phyloP scores from a whole-genome alignment of 106 monocot genomes.

The Gastrodia elata region DNA sequence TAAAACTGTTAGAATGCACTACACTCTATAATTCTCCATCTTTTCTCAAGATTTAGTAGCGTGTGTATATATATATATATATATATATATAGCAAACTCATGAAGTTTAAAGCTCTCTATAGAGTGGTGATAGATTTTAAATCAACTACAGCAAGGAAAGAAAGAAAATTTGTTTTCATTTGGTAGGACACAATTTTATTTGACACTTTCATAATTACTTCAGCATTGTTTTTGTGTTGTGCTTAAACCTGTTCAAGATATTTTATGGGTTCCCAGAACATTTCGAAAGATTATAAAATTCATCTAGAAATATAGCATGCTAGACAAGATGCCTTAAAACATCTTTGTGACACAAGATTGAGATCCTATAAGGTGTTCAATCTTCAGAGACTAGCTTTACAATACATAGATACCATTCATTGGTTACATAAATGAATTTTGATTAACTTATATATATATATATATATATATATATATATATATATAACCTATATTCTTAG shows the following conservation, averaged over 20 bases:
- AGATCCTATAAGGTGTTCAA: background rate
- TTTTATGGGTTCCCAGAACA: background rate
- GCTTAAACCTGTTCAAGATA: background rate
- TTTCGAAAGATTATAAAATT: background rate
- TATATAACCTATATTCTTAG: too few relatives aligned
- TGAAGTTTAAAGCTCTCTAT: background rate
- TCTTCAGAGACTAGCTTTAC: background rate
- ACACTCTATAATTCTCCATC: background rate
- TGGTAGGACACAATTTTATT: background rate
- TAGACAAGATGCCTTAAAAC: background rate
- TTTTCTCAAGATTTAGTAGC: background rate
- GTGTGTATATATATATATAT: background rate
- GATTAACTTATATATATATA: too few relatives aligned
- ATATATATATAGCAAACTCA: background rate
- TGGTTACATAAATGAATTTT: too few relatives aligned
- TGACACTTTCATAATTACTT: background rate
- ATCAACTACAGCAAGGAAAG: background rate
- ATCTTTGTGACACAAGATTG: too few relatives aligned
- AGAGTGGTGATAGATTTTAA: background rate
- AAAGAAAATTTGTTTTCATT: background rate
- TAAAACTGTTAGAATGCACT: background rate
- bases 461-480: too few relatives aligned
- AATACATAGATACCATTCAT: too few relatives aligned
- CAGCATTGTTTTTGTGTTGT: background rate
- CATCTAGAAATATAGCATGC: background rate